Evolutionary conservation across 129 eudicot genomes (phyloP).

Genomic region (Lonicera japonica): DNA sequence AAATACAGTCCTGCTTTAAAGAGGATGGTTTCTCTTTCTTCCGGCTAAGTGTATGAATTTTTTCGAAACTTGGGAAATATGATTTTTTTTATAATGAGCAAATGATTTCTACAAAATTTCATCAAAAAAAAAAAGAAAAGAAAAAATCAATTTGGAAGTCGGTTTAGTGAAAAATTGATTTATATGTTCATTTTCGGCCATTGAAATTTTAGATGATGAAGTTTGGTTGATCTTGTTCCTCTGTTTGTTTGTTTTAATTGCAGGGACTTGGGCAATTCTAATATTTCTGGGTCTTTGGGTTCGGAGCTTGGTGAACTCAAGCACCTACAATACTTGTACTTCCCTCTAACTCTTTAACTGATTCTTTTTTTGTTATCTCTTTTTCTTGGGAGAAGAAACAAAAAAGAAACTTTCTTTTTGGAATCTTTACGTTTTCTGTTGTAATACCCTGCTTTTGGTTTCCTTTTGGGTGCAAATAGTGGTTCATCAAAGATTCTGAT

Average conservation of each 20-base stretch:
- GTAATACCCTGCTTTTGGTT: neutral
- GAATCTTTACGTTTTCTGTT: neutral
- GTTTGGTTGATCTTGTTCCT: too few relatives aligned
- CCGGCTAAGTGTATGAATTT: neutral
- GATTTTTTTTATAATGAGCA: too few relatives aligned
- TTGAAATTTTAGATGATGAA: too few relatives aligned
- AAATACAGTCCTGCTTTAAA: too few relatives aligned
- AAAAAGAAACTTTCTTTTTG: neutral
- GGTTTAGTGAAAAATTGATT: neutral
- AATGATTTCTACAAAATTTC: too few relatives aligned
- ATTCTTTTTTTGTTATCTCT: neutral
- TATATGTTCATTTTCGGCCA: too few relatives aligned
- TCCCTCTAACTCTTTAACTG: constrained; percentile 10
- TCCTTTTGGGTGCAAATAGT: too few relatives aligned
- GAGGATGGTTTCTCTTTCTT: too few relatives aligned
- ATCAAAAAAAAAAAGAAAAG: too few relatives aligned
- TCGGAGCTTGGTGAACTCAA: constrained; percentile 79
- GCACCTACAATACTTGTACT: constrained; percentile 73
- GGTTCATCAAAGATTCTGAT: too few relatives aligned
- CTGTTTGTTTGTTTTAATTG: constrained; percentile 7
- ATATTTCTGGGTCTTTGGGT: constrained; percentile 71
- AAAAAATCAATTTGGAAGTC: neutral
- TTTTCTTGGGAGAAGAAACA: too few relatives aligned
- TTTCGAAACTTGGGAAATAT: too few relatives aligned
- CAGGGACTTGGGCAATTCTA: constrained; percentile 94